Conservation (phyloP, 1,139 yeast species). For the Yamadazyma triangularis region DNA sequence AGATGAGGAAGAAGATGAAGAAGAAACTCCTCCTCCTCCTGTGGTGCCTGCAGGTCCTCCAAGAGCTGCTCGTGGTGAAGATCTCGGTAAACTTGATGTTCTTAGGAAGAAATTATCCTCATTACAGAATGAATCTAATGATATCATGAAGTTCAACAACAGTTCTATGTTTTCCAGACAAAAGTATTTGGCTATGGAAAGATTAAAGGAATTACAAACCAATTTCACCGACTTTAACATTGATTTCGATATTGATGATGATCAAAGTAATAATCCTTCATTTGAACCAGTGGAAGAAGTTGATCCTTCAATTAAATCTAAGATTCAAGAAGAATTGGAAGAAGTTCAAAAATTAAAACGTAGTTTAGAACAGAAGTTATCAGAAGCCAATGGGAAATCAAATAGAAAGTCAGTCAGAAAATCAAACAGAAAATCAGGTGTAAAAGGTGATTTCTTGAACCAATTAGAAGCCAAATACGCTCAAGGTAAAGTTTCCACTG, state of each 20-base stretch:
- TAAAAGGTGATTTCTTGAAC: slow-evolving; percentile 17
- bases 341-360: slow-evolving; percentile 44
- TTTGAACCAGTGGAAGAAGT: slow-evolving; percentile 11
- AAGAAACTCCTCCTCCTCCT: slow-evolving; percentile 13
- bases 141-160: slow-evolving; percentile 63
- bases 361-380: slow-evolving; percentile 36
- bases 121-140: slow-evolving; percentile 70
- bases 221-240: slow-evolving; percentile 59
- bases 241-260: slow-evolving; percentile 36
- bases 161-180: slow-evolving; percentile 56
- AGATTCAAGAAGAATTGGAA: slow-evolving; percentile 39
- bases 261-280: slow-evolving; percentile 6
- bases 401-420: slow-evolving; percentile 7
- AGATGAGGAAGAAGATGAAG: slow-evolving; percentile 11
- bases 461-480: slow-evolving; percentile 47
- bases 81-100: slow-evolving; percentile 43
- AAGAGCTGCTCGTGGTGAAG: slow-evolving; percentile 38
- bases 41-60: slow-evolving; percentile 23
- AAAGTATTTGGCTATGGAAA: slow-evolving; percentile 60
- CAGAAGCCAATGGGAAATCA: slow-evolving; percentile 12
- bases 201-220: slow-evolving; percentile 59
- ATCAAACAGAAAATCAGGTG: slow-evolving; percentile 13
- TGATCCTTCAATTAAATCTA: slow-evolving; percentile 34
- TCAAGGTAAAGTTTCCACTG: slow-evolving; percentile 36
- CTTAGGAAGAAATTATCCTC: slow-evolving; percentile 55